Percentiles rank a stretch among this genome's conserved stretches.
Evolutionary conservation across 1,139 yeast species (phyloP).

Genomic region (Petasospora rhodanensis): DNA sequence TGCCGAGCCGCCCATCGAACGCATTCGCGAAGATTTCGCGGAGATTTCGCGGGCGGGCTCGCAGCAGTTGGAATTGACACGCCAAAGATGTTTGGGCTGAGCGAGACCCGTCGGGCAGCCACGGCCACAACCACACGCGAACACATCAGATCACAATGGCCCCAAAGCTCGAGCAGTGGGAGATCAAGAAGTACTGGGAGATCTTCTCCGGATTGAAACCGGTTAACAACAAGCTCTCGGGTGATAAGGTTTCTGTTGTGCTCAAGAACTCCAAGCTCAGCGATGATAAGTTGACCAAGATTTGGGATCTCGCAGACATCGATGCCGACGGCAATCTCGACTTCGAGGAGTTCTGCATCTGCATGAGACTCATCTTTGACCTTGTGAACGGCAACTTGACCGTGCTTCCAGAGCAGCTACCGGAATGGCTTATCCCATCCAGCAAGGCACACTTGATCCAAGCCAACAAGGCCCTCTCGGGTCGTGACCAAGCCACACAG

Average conservation of each 20-base stretch:
- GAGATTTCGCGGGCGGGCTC: too few species aligned
- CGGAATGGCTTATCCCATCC: conserved; percentile 90
- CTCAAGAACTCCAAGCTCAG: conserved; percentile 83
- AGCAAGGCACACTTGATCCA: conserved; percentile 79
- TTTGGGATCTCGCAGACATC: conserved; percentile 92
- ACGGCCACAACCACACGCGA: too few species aligned
- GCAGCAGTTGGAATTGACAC: too few species aligned
- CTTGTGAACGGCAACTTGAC: conserved; percentile 70
- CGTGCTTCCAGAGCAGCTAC: conserved; percentile 65
- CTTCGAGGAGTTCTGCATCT: conserved; percentile 95
- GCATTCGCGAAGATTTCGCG: neutral
- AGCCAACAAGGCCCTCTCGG: conserved; percentile 63
- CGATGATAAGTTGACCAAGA: conserved; percentile 67
- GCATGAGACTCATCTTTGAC: conserved; percentile 93
- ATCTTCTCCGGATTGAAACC: conserved; percentile 89
- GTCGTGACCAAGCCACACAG: conserved; percentile 18
- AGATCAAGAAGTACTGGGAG: conserved; percentile 95
- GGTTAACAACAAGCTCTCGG: conserved; percentile 67
- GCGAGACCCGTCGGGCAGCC: too few species aligned
- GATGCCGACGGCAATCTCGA: conserved; percentile 89
- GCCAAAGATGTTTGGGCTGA: too few species aligned
- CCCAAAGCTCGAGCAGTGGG: conserved; percentile 82
- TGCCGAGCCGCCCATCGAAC: neutral
- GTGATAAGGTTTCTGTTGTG: conserved; percentile 82
- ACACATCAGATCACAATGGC: conserved; percentile 29